Conservation (phyloP, 2,329 filamentous ascomycete genomes). For the Triangularia verruculosa region DNA sequence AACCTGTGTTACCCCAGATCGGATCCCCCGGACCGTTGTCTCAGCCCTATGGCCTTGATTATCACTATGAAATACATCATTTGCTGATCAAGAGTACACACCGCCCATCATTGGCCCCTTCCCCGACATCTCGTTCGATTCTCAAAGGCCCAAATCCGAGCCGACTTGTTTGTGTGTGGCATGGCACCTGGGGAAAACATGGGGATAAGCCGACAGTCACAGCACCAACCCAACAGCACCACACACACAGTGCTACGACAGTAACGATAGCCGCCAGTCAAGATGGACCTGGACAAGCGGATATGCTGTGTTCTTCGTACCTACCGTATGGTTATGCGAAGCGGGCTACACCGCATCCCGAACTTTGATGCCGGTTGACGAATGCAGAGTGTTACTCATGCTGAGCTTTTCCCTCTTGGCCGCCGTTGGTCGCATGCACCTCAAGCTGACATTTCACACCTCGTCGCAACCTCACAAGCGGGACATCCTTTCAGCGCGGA, state of each 20-base stretch:
- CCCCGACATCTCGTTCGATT: neutral
- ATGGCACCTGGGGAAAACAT: too few species aligned
- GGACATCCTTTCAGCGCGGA: neutral
- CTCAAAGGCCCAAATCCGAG: neutral
- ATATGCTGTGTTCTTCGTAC: neutral
- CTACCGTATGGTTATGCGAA: neutral
- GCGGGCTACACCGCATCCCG: neutral
- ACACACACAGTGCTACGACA: too few species aligned
- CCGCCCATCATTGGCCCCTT: neutral
- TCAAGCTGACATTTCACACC: neutral
- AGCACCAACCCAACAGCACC: neutral
- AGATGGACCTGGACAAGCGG: neutral
- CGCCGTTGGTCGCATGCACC: neutral
- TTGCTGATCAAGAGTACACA: neutral
- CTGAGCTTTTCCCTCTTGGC: neutral
- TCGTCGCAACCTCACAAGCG: neutral
- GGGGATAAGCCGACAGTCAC: neutral
- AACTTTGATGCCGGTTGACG: neutral
- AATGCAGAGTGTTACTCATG: neutral
- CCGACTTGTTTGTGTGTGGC: neutral
- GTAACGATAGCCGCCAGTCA: neutral
- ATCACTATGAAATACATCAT: neutral
- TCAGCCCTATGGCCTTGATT: conserved; percentile 20
- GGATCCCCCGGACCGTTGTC: conserved; percentile 10
- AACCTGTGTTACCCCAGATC: conserved; percentile 1